Base-by-base conservation (phyloP, 495 filamentous ascomycete genomes). In the Lindgomyces ingoldianus region DNA sequence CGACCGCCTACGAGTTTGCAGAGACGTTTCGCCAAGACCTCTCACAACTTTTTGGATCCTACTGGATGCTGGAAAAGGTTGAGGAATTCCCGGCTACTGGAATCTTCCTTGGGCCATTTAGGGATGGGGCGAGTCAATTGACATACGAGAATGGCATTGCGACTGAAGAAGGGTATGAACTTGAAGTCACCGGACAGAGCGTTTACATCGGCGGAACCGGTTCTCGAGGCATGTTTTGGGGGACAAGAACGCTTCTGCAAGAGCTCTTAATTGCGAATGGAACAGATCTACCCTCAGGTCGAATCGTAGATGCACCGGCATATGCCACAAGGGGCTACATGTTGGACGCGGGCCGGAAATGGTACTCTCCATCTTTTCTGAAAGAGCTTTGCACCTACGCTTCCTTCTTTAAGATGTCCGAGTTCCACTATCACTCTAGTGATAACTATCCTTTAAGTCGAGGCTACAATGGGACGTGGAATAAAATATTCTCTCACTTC, bases 371-470 rank as follows among this genome's bases (percentile, higher is more conserved):
- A 16, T 68, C 72, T 1, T 84, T 81, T 56, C 71, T 85, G 52
- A 84, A 83, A 29, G 82, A 84, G 8, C 74, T 85, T 16, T 85
- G 82, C 71, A 81, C 79, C 16, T 85, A 83, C 60, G 80, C 81
- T 2, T 80, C 74, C 0, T 83, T 82, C 69, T 85, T 84, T 73
- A 84, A 84, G 62, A 75, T 84, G 68, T 81, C 76, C 51, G 82
- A 84, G 57, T 85, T 85, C 46, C 82, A 84, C 53, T 84, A 83
- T 64, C 82, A 85, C 65, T 76, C 78, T 16, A 83, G 76, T 69
- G 82, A 85, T 73, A 84, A 85, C 65, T 83, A 82, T 58, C 82
- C 82, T 0, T 67, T 84, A 21, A 83, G 76, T 45, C 80, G 82
- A 21, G 82, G 82, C 3, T 78, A 72, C 21, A 81, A 85, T 58